These are phyloP conservation scores for Pythium brachiatum DNA, from an alignment of 352 stramenopile species.

Conservation along the genomic window DNA sequence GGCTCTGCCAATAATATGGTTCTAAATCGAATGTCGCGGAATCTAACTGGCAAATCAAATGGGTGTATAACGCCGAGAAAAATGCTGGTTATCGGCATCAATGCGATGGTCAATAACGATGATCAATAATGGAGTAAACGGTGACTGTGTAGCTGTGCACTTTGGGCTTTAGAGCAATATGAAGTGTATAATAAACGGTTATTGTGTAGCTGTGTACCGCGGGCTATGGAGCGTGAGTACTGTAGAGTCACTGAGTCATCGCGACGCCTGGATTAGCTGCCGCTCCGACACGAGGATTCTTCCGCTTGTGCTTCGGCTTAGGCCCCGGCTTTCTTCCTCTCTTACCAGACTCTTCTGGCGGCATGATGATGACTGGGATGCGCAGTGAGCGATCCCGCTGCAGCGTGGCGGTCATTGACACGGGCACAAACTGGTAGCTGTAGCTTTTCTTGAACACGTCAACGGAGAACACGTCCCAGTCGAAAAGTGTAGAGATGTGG, in stretches of 20 bases:
- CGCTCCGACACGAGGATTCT: background rate
- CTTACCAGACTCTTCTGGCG: background rate
- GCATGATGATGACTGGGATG: background rate
- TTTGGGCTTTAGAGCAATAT: background rate
- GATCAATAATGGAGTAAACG: too few relatives aligned
- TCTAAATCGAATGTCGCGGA: too few relatives aligned
- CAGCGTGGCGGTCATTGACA: background rate
- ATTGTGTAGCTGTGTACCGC: background rate
- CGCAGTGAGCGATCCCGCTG: background rate
- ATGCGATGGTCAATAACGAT: too few relatives aligned
- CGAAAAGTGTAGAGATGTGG: background rate
- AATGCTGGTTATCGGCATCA: too few relatives aligned
- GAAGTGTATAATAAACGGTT: background rate
- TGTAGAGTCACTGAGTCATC: constrained; percentile 3
- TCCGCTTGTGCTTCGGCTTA: constrained; percentile 1
- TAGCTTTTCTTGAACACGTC: background rate
- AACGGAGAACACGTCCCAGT: background rate
- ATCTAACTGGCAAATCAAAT: too few relatives aligned
- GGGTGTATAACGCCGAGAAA: too few relatives aligned
- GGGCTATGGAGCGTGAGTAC: too few relatives aligned
- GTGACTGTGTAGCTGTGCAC: too few relatives aligned
- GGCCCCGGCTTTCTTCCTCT: background rate
- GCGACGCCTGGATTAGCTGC: background rate
- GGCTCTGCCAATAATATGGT: too few relatives aligned
- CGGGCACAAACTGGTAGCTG: background rate